Conservation (phyloP, 352 stramenopile genomes). For the Peronospora belbahrii region DNA sequence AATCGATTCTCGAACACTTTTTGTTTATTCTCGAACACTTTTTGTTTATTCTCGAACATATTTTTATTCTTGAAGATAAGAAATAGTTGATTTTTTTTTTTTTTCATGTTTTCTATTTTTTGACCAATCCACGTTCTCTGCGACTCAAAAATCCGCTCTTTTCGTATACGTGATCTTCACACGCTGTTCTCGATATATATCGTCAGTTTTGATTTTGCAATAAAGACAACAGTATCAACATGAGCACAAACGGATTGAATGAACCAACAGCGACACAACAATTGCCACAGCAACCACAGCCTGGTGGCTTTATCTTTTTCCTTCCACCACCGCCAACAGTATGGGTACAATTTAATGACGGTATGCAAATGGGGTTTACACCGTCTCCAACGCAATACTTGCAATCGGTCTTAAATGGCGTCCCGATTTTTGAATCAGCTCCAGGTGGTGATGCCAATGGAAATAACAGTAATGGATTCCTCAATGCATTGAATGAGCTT, state of each 20-base stretch:
- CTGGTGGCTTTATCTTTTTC: constrained; percentile 37
- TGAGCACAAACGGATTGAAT: constrained; percentile 14
- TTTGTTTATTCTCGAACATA: not conserved
- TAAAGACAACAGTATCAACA: constrained; percentile 9
- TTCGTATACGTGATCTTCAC: constrained; percentile 21
- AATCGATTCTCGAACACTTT: no score
- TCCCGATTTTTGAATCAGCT: constrained; percentile 14
- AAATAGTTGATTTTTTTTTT: constrained; percentile 10
- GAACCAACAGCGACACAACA: constrained; percentile 6
- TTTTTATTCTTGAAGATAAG: constrained; percentile 20
- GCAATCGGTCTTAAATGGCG: constrained; percentile 32
- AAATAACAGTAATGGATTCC: constrained; percentile 23
- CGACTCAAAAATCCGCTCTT: constrained; percentile 8
- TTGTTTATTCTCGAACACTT: not conserved
- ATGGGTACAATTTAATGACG: constrained; percentile 53
- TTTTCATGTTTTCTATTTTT: constrained; percentile 3
- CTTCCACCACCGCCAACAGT: constrained; percentile 53
- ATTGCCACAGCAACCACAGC: constrained; percentile 8
- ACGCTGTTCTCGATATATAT: constrained; percentile 2
- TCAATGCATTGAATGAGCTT: constrained; percentile 49
- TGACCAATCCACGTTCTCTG: constrained; percentile 14
- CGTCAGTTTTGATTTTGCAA: constrained; percentile 25
- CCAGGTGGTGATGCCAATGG: not conserved
- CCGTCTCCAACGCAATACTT: constrained; percentile 34
- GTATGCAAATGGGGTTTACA: constrained; percentile 39